Evolutionary conservation across 2,329 filamentous ascomycete species (phyloP), one percentile per base, ranked within the genome.

Genomic region (Tolypocladium endophyticum): DNA sequence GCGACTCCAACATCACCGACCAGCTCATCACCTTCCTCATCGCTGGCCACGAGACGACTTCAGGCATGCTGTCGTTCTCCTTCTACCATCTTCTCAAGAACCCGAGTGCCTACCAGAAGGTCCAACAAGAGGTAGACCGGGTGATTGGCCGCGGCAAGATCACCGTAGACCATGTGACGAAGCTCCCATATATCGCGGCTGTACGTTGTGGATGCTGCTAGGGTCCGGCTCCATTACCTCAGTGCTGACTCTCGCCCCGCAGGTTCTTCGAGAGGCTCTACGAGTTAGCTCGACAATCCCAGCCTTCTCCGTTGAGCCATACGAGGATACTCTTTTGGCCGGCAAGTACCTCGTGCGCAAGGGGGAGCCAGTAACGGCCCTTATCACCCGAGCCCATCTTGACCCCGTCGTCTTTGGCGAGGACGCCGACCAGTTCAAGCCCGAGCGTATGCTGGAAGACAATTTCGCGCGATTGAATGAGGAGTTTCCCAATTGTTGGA

Each of bases 1-100:
- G 76, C 1, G 85, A 89, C 61, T 76, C 81, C 5, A 82, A 78
- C 56, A 87, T 90, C 62, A 79, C 83, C 20, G 79, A 87, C 68
- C 89, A 91, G 63, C 83, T 91, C 73, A 85, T 88, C 61, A 90
- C 87, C 0, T 90, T 90, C 64, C 71, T 90, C 12, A 85, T 87
- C 65, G 86, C 86, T 41, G 85, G 86, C 1, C 87, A 89, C 62
- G 88, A 90, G 65, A 92, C 89, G 0, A 88, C 88, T 0, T 84
- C 85, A 1, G 87, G 87, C 3, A 72, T 87, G 20, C 70, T 91
- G 16, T 82, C 85, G 0, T 90, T 89, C 66, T 73, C 80, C 0
- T 82, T 89, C 56, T 87, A 86, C 67, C 78, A 86, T 59, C 76
- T 92, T 2, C 69, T 89, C 39, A 86, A 85, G 68, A 78, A 87